Conservation (phyloP, 2,329 filamentous ascomycete genomes). For the Cordyceps farinosa region DNA sequence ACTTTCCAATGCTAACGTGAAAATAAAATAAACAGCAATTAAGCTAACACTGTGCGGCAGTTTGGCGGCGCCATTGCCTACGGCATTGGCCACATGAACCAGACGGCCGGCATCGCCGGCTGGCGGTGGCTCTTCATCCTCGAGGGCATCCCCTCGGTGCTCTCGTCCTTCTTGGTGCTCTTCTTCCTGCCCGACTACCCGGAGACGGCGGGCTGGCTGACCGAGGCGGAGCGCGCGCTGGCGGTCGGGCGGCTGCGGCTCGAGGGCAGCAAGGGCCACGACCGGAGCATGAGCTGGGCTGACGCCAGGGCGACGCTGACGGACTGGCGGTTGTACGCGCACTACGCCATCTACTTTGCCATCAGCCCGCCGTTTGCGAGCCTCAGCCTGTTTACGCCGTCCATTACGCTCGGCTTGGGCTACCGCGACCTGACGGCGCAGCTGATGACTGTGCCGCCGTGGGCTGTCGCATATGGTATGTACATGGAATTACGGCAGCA, state of each 20-base stretch:
- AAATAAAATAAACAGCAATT: background rate
- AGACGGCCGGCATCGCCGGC: constrained; percentile 55
- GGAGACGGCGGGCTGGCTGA: constrained; percentile 61
- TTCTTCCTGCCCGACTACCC: constrained; percentile 68
- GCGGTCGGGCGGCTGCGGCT: constrained; percentile 41
- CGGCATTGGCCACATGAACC: constrained; percentile 68
- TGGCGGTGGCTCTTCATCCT: constrained; percentile 67
- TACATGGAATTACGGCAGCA: background rate
- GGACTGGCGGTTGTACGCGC: constrained; percentile 65
- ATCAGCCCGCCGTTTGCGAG: constrained; percentile 54
- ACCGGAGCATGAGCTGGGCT: constrained; percentile 59
- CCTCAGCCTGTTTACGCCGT: constrained; percentile 59
- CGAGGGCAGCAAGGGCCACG: constrained; percentile 52
- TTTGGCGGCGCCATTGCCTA: constrained; percentile 72
- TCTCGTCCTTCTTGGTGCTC: constrained; percentile 60
- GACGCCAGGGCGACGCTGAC: constrained; percentile 68
- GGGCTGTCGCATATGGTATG: constrained; percentile 55
- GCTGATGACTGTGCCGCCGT: constrained; percentile 64
- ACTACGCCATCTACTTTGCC: constrained; percentile 55
- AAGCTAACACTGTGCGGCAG: constrained; percentile 19
- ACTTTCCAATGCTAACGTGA: too few relatives aligned
- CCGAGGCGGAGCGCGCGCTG: constrained; percentile 55
- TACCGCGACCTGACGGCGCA: constrained; percentile 55
- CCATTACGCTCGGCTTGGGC: constrained; percentile 53
- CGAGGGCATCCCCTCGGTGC: constrained; percentile 61